Evolutionary conservation across 2,329 filamentous ascomycete species (phyloP).

Genomic region (Penicillium sp.): DNA sequence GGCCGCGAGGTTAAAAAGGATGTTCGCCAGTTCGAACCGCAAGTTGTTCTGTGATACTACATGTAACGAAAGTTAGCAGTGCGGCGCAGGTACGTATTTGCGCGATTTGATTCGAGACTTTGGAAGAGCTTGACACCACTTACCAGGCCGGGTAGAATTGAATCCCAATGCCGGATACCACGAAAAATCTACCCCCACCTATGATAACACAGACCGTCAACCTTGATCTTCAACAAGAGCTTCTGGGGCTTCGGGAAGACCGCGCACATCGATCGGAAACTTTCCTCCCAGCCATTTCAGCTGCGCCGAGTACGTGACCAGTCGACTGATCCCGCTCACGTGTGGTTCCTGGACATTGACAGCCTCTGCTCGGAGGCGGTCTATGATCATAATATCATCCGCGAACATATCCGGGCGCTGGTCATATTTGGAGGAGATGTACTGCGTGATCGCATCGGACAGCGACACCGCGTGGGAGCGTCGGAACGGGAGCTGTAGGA

Average conservation of each 20-base stretch:
- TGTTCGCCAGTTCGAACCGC: conserved; percentile 82
- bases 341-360: conserved; percentile 87
- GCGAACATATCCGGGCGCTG: conserved; percentile 97
- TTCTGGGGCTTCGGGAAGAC: conserved; percentile 8
- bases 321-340: conserved; percentile 76
- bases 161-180: conserved; percentile 96
- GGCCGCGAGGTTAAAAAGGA: conserved; percentile 89
- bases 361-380: conserved; percentile 79
- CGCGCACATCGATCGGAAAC: conserved; percentile 83
- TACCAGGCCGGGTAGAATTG: conserved; percentile 69
- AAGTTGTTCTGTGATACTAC: conserved; percentile 63
- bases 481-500: conserved; percentile 80
- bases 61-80: neutral
- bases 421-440: conserved; percentile 98
- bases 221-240: neutral
- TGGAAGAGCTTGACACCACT: conserved; percentile 12
- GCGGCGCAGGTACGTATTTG: neutral
- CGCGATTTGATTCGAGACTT: neutral
- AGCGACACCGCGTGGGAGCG: conserved; percentile 77
- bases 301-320: conserved; percentile 90
- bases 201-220: conserved; percentile 13
- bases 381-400: conserved; percentile 82
- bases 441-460: conserved; percentile 80
- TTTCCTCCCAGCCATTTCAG: conserved; percentile 91
- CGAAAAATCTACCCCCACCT: conserved; percentile 92